These are phyloP conservation scores for Petunia secreta DNA, from an alignment of 257 asterid genomes.

Conservation along the genomic window DNA sequence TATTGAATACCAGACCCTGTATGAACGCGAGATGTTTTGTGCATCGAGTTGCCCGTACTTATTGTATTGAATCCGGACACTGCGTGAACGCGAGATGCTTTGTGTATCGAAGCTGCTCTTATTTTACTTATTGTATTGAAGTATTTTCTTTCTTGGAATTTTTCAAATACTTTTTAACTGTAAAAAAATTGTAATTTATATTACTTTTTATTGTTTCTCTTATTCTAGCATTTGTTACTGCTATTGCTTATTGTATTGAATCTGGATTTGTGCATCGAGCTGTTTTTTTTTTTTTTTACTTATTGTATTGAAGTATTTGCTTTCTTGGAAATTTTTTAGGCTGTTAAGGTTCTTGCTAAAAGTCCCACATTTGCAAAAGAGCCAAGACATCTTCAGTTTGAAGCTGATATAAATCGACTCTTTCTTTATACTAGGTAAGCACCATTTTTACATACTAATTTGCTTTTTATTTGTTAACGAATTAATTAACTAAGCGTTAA, in stretches of 20 bases:
- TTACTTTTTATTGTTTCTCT: neutral
- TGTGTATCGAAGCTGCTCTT: too few species aligned
- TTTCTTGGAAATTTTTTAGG: constrained; percentile 48
- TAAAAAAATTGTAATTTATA: neutral
- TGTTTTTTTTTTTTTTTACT: too few species aligned
- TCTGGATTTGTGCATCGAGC: too few species aligned
- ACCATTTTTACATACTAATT: neutral
- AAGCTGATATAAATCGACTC: constrained; percentile 78
- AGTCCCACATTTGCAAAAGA: constrained; percentile 75
- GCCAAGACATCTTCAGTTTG: constrained; percentile 80
- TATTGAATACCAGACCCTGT: too few species aligned
- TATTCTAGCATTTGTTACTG: neutral
- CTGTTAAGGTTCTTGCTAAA: constrained; percentile 85
- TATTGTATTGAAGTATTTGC: neutral
- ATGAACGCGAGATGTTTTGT: too few species aligned
- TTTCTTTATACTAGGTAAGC: constrained; percentile 84
- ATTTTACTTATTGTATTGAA: too few species aligned
- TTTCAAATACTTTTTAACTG: neutral
- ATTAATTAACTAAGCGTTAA: neutral
- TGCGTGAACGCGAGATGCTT: too few species aligned
- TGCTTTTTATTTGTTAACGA: neutral
- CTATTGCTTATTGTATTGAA: neutral
- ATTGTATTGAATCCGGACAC: too few species aligned
- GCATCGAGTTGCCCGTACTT: too few species aligned
- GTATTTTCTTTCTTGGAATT: too few species aligned